phyloP scores from a whole-genome alignment of 192 early-diverging fungal species.

The Entophlyctis helioformis region DNA sequence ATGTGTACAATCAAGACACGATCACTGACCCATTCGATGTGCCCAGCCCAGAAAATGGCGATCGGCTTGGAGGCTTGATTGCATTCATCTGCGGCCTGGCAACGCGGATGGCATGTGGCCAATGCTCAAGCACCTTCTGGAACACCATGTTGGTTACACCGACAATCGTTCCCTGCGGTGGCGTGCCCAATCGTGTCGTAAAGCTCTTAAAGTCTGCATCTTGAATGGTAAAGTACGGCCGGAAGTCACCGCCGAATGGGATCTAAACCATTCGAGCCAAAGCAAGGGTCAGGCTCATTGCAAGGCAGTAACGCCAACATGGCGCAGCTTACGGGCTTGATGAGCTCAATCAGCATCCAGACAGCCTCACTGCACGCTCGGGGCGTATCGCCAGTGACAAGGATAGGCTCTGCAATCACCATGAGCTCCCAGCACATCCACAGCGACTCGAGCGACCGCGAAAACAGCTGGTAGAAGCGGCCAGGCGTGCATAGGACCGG shows the following conservation, averaged over 20 bases:
- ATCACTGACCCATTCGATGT: too few relatives aligned
- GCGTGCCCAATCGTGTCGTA: slow-evolving; percentile 40
- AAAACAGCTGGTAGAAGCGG: slow-evolving; percentile 66
- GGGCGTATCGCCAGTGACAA: slow-evolving; percentile 82
- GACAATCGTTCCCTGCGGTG: slow-evolving; percentile 69
- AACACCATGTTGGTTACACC: slow-evolving; percentile 96
- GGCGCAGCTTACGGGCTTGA: slow-evolving; percentile 63
- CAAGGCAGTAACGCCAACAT: too few relatives aligned
- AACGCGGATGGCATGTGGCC: slow-evolving; percentile 76
- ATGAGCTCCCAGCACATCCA: slow-evolving; percentile 95
- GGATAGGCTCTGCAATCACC: slow-evolving; percentile 77
- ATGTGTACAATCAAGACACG: too few relatives aligned
- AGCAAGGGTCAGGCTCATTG: neutral
- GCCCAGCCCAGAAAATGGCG: neutral
- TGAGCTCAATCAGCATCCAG: slow-evolving; percentile 71
- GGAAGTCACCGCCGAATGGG: slow-evolving; percentile 89
- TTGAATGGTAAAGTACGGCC: slow-evolving; percentile 96
- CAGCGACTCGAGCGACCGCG: slow-evolving; percentile 64
- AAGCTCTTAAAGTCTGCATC: slow-evolving; percentile 80
- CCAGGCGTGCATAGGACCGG: slow-evolving; percentile 25
- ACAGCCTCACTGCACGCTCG: slow-evolving; percentile 77
- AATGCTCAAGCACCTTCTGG: slow-evolving; percentile 76
- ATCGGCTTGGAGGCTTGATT: slow-evolving; percentile 1
- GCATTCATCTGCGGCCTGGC: slow-evolving; percentile 24
- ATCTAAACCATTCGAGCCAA: slow-evolving; percentile 44